Conservation (phyloP, 768 basidiomycete genomes). For the Leccinum uliginosum region DNA sequence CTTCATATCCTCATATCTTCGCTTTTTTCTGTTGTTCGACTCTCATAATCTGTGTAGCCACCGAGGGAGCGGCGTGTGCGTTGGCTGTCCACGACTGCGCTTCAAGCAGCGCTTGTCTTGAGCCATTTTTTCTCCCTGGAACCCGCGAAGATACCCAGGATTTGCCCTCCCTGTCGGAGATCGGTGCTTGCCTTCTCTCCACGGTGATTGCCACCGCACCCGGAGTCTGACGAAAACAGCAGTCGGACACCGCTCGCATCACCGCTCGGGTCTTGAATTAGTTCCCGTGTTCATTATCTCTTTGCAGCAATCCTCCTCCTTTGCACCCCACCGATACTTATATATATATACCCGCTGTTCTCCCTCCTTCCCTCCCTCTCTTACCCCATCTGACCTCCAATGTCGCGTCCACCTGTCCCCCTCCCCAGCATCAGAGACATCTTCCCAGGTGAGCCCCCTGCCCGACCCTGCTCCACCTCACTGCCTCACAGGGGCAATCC, state of each 20-base stretch:
- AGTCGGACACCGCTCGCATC: slow-evolving; percentile 10
- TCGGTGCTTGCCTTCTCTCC: slow-evolving; percentile 10
- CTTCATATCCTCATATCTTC: no score
- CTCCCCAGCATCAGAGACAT: slow-evolving; percentile 53
- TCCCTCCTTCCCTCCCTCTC: neutral
- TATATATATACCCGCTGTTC: slow-evolving; percentile 12
- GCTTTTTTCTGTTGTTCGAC: neutral
- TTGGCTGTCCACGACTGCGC: neutral
- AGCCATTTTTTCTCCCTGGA: neutral
- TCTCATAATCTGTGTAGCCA: neutral
- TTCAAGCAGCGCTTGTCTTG: no score
- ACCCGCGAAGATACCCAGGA: slow-evolving; percentile 21
- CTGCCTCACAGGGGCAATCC: slow-evolving; percentile 6
- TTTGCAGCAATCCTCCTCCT: slow-evolving; percentile 7
- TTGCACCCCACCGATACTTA: slow-evolving; percentile 1
- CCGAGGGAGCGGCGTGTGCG: neutral
- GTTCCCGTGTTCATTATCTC: slow-evolving; percentile 17
- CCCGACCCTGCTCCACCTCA: neutral
- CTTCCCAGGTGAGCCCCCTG: slow-evolving; percentile 43
- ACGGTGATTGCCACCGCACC: slow-evolving; percentile 25
- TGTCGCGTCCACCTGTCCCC: slow-evolving; percentile 28
- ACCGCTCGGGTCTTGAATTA: slow-evolving; percentile 20
- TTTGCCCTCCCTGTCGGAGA: slow-evolving; percentile 21
- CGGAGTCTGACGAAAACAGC: slow-evolving; percentile 5
- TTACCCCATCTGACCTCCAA: neutral